A percentile compares a stretch with the other conserved stretches of the same genome.
These are phyloP conservation scores for Auricularia sp. DNA, from an alignment of 768 basidiomycete species.

Conservation along the genomic window DNA sequence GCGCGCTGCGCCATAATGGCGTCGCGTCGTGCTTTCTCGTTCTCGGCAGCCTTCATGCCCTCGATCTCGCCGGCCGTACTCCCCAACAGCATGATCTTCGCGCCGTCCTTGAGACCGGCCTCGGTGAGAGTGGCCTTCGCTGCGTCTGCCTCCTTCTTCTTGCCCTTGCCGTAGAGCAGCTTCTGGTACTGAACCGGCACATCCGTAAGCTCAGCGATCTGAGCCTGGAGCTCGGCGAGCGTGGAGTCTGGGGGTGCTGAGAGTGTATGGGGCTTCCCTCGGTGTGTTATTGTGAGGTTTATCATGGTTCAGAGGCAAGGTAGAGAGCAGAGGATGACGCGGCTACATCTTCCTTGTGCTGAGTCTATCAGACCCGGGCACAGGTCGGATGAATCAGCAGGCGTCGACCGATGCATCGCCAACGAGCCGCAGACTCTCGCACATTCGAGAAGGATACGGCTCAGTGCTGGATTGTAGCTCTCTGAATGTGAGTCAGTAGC, in stretches of 20 bases:
- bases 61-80: conserved; percentile 49
- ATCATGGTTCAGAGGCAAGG: not conserved
- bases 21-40: conserved; percentile 46
- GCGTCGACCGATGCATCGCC: no score
- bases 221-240: conserved; percentile 38
- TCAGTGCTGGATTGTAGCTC: no score
- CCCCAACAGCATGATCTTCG: conserved; percentile 63
- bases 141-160: conserved; percentile 27
- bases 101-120: conserved; percentile 52
- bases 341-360: not conserved
- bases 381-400: no score
- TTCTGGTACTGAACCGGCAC: conserved; percentile 63
- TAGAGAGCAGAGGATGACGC: not conserved
- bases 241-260: conserved; percentile 40
- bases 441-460: no score
- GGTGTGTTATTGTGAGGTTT: conserved; percentile 5
- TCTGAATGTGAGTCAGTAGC: no score
- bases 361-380: no score
- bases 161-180: conserved; percentile 55
- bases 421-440: no score
- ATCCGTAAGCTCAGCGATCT: conserved; percentile 51
- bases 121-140: conserved; percentile 25
- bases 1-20: conserved; percentile 50
- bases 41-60: conserved; percentile 44
- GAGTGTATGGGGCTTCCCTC: conserved; percentile 26